A percentile compares a stretch with the other conserved stretches of the same genome.
These are phyloP conservation scores for Cordyceps cicadae DNA, from an alignment of 2,329 filamentous ascomycete genomes.

Conservation along the genomic window DNA sequence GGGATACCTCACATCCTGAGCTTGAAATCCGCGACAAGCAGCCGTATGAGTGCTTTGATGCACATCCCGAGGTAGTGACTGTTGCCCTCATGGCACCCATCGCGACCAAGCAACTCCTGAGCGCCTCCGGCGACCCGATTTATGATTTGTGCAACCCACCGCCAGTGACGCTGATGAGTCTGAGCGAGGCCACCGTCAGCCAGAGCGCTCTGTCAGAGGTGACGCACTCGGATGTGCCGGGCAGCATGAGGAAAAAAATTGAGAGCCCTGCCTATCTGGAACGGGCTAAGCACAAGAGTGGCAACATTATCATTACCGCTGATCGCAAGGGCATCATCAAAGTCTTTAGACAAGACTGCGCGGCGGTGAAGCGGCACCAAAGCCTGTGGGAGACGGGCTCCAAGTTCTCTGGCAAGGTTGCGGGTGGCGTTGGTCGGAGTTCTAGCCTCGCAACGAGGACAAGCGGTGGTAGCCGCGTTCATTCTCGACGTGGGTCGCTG, in stretches of 20 bases:
- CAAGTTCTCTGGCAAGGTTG: constrained; percentile 62
- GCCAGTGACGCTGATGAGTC: constrained; percentile 71
- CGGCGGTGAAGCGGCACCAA: constrained; percentile 65
- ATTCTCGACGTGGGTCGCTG: constrained; percentile 49
- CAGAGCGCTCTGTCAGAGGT: constrained; percentile 31
- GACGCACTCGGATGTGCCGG: constrained; percentile 26
- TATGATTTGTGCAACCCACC: constrained; percentile 95
- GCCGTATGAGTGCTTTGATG: constrained; percentile 83
- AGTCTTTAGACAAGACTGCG: constrained; percentile 92
- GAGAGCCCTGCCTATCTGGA: constrained; percentile 71
- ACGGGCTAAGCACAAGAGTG: constrained; percentile 65
- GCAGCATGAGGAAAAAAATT: constrained; percentile 40
- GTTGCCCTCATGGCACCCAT: constrained; percentile 79
- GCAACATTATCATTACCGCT: constrained; percentile 87
- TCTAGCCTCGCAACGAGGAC: constrained; percentile 48
- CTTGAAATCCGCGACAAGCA: constrained; percentile 67
- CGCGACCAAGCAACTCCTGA: constrained; percentile 67
- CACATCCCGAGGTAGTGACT: constrained; percentile 81
- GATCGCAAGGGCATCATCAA: constrained; percentile 86
- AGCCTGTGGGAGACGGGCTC: constrained; percentile 73
- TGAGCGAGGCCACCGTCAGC: constrained; percentile 50
- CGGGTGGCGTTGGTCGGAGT: constrained; percentile 50
- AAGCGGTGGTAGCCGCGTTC: constrained; percentile 37
- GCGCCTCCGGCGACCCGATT: constrained; percentile 80
- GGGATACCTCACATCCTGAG: constrained; percentile 51